Base-by-base conservation (phyloP, 2,329 filamentous ascomycete species). In the Aspergillus sp. region DNA sequence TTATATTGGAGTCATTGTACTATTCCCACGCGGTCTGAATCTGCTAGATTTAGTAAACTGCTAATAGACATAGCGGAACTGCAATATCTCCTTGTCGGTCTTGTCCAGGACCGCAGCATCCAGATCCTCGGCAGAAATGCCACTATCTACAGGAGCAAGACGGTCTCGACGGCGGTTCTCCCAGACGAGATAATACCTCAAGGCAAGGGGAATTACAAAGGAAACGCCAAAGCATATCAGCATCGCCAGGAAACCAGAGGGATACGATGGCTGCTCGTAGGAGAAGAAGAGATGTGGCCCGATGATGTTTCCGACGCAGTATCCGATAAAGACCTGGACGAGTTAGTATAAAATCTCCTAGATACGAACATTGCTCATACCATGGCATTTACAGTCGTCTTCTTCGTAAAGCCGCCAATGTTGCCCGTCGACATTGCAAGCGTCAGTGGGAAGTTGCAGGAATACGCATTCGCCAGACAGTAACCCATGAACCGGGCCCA, bases 351-450 rank as follows among this genome's bases (percentile, higher is more conserved):
- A 48, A 3, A 9, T 11, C 6, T 5, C 9, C 6, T 45, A 45
- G 3, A n/a, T 9, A 15, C 5, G 45, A 8, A 12, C n/a, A 8
- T 17, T 21, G 21, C 5, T 21, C 25, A 9, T 52, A 54, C 43
- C 9, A 82, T 60, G 0, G 79, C 78, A 23, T 75, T 79, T 6
- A 77, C 73, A 0, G 78, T 79, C 12, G 77, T 76, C 53, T 78
- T 77, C 64, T 82, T 82, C 1, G 78, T 79, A 54, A 81, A 79
- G 0, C 79, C 79, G 4, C 76, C 79, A 7, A 79, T 68, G 59
- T 82, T 82, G 6, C 70, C 74, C 3, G 76, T 73, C 46, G 80
- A 75, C 70, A 76, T 75, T 1, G 76, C 73, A 40, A 77, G 69
- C 7, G 63, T 60, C 4, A 78, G 53, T 8, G 78, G 66, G 52